Evolutionary conservation across 129 eudicot genomes (phyloP).

Genomic region (Deinandra increscens): DNA sequence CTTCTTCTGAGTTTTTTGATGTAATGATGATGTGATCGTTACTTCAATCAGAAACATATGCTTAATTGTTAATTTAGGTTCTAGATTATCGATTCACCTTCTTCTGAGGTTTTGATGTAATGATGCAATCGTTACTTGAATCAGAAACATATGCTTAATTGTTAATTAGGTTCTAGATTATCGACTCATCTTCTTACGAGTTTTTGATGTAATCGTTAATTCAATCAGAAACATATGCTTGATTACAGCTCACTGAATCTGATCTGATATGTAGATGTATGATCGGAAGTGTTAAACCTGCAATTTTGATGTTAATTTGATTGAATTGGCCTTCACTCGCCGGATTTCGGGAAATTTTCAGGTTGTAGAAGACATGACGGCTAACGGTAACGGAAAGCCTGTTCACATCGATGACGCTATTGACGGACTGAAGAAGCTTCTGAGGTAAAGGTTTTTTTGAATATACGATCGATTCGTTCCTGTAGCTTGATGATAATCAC

Average conservation of each 20-base stretch:
- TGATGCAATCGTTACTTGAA: no score
- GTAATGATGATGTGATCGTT: no score
- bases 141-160: no score
- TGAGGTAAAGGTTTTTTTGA: conserved; percentile 44
- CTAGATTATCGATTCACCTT: no score
- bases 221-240: conserved; percentile 5
- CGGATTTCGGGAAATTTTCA: conserved; percentile 27
- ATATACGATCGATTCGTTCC: not conserved
- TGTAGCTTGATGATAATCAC: not conserved
- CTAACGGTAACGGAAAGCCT: conserved; percentile 30
- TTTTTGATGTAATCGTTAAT: not conserved
- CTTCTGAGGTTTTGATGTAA: no score
- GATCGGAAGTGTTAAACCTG: not conserved
- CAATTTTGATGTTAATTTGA: not conserved
- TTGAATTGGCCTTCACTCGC: not conserved
- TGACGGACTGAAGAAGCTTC: conserved; percentile 76
- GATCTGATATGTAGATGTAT: not conserved
- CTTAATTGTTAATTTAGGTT: no score
- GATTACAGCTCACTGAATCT: not conserved
- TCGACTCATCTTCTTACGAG: not conserved
- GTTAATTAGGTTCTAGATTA: not conserved
- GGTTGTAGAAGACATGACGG: conserved; percentile 64
- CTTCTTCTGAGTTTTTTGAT: no score
- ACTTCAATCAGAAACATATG: no score
- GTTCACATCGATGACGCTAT: conserved; percentile 73